Evolutionary conservation across 2,329 filamentous ascomycete species (phyloP).

Genomic region (Xylariaceae sp.): DNA sequence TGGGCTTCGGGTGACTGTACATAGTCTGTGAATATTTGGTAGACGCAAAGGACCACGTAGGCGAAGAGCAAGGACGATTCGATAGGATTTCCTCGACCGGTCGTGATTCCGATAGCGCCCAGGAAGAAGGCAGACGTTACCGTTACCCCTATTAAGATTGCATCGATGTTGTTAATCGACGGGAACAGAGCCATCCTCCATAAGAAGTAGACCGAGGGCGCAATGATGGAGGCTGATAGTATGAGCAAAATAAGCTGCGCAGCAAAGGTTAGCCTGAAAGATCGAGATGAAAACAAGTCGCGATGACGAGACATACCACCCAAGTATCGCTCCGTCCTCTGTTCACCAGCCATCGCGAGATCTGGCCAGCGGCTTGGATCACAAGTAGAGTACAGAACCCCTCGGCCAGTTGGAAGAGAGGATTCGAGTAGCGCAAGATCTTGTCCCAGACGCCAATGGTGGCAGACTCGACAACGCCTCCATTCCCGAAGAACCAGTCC

Average conservation of each 20-base stretch:
- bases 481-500: constrained; percentile 86
- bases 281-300: not conserved
- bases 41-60: constrained; percentile 97
- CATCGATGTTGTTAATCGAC: constrained; percentile 87
- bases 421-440: constrained; percentile 82
- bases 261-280: not conserved
- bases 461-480: constrained; percentile 75
- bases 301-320: constrained; percentile 64
- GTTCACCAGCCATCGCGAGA: constrained; percentile 93
- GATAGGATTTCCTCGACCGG: constrained; percentile 88
- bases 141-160: constrained; percentile 85
- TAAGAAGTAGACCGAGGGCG: constrained; percentile 91
- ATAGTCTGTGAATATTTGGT: constrained; percentile 99
- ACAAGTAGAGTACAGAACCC: constrained; percentile 96
- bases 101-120: constrained; percentile 90
- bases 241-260: constrained; percentile 80
- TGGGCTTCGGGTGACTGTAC: constrained; percentile 70
- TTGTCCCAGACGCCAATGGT: constrained; percentile 88
- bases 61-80: constrained; percentile 95
- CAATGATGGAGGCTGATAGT: constrained; percentile 85
- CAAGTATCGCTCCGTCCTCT: constrained; percentile 89
- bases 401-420: constrained; percentile 90
- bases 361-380: constrained; percentile 91
- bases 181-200: constrained; percentile 95
- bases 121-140: constrained; percentile 92